phyloP scores from a whole-genome alignment of 2,329 filamentous ascomycete species.

The Fusarium humuli region DNA sequence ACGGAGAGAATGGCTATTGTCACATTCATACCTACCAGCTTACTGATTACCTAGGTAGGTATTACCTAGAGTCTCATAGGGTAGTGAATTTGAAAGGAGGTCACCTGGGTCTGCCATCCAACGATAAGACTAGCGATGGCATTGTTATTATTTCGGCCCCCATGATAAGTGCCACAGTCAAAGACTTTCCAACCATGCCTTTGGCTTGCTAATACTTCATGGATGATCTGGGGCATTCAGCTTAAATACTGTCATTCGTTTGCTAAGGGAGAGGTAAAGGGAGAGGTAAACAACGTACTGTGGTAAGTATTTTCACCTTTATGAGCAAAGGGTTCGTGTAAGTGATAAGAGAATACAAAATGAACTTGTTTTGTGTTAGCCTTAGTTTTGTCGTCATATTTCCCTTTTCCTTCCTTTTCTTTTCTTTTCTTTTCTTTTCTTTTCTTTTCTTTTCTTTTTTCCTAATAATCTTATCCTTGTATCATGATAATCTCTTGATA shows the following conservation, averaged over 20 bases:
- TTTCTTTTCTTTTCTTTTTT: not conserved
- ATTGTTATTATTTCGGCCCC: not conserved
- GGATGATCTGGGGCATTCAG: not conserved
- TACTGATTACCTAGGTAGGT: too few relatives aligned
- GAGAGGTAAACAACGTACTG: not conserved
- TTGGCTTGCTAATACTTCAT: not conserved
- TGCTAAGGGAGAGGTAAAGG: not conserved
- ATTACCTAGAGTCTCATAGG: not conserved
- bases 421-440: not conserved
- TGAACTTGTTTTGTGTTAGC: not conserved
- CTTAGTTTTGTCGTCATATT: not conserved
- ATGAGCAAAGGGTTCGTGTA: not conserved
- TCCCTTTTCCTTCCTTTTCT: not conserved
- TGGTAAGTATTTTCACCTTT: not conserved
- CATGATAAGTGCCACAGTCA: not conserved
- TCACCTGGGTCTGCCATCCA: not conserved
- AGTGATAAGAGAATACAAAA: not conserved
- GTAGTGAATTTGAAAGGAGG: not conserved
- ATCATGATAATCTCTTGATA: not conserved
- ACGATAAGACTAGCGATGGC: not conserved
- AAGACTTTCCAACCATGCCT: not conserved
- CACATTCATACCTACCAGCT: too few relatives aligned
- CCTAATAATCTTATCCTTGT: not conserved
- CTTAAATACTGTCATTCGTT: not conserved
- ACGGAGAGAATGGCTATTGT: not conserved